Percentiles rank a stretch among this genome's conserved stretches.
phyloP scores from a whole-genome alignment of 495 filamentous ascomycete species.

The Platismatia glauca region DNA sequence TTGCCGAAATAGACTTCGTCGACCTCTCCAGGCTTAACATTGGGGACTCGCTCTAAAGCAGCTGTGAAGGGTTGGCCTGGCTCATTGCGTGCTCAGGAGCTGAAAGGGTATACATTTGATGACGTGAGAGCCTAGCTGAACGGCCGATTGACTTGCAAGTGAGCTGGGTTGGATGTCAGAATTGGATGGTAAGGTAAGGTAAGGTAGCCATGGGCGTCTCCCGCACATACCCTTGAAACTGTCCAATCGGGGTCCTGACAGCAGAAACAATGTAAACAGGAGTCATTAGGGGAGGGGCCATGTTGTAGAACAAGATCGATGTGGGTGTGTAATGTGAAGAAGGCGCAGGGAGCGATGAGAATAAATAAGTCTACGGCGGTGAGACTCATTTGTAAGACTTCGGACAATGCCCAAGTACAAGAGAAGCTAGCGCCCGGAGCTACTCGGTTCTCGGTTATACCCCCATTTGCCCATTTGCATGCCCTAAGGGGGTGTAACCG shows the following conservation, averaged over 20 bases:
- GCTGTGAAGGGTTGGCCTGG: constrained; percentile 39
- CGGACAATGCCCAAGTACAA: too few species aligned
- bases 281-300: constrained; percentile 46
- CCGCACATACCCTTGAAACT: constrained; percentile 73
- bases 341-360: not conserved
- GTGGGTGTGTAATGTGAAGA: not conserved
- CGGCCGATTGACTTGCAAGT: constrained; percentile 74
- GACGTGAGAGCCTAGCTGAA: constrained; percentile 79
- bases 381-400: not conserved
- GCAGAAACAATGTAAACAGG: constrained; percentile 93
- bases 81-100: constrained; percentile 1
- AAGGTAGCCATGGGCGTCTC: constrained; percentile 17
- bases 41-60: constrained; percentile 75
- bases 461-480: too few species aligned
- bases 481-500: too few species aligned
- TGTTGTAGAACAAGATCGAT: not conserved
- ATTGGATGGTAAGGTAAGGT: constrained; percentile 12
- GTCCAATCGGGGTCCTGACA: constrained; percentile 82
- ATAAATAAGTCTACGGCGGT: not conserved
- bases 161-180: constrained; percentile 44
- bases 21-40: constrained; percentile 75
- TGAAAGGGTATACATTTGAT: constrained; percentile 63
- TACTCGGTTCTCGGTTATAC: too few species aligned
- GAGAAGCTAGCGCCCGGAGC: not conserved
- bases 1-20: constrained; percentile 98